These are phyloP conservation scores for Ganoderma boninense DNA, from an alignment of 1,284 basidiomycete genomes.

Conservation along the genomic window DNA sequence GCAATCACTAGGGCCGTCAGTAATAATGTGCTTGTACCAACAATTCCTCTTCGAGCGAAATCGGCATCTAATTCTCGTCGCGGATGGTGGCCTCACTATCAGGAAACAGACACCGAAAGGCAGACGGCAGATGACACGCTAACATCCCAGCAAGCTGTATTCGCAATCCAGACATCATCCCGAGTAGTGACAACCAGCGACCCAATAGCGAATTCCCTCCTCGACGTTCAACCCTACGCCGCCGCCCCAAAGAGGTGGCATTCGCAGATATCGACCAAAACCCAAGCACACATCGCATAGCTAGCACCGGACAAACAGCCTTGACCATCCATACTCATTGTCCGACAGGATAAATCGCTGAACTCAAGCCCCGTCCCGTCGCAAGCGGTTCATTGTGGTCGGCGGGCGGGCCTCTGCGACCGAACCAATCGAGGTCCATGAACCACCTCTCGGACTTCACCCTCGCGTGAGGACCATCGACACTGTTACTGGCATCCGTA, in stretches of 20 bases:
- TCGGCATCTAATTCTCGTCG: too few species aligned
- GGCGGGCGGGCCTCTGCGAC: conserved; percentile 18
- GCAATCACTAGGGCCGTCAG: neutral
- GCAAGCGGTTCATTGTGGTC: conserved; percentile 1
- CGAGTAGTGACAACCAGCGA: neutral
- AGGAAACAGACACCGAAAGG: too few species aligned
- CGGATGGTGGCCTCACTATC: too few species aligned
- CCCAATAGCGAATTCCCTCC: neutral
- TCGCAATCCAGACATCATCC: neutral
- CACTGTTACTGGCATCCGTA: too few species aligned
- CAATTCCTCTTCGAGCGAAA: too few species aligned
- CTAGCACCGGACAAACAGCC: neutral
- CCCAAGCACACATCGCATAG: neutral
- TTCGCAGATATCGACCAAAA: neutral
- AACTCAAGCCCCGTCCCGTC: neutral
- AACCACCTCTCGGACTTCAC: conserved; percentile 19
- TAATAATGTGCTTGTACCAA: neutral
- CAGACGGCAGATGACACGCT: neutral
- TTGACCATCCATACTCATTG: neutral
- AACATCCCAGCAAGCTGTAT: neutral
- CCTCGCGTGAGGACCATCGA: neutral
- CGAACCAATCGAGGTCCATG: conserved; percentile 26
- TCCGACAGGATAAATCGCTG: neutral
- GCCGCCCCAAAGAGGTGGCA: neutral
- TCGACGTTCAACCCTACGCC: too few species aligned